Evolutionary conservation across 768 basidiomycete genomes (phyloP).

Genomic region (Russula vinacea): DNA sequence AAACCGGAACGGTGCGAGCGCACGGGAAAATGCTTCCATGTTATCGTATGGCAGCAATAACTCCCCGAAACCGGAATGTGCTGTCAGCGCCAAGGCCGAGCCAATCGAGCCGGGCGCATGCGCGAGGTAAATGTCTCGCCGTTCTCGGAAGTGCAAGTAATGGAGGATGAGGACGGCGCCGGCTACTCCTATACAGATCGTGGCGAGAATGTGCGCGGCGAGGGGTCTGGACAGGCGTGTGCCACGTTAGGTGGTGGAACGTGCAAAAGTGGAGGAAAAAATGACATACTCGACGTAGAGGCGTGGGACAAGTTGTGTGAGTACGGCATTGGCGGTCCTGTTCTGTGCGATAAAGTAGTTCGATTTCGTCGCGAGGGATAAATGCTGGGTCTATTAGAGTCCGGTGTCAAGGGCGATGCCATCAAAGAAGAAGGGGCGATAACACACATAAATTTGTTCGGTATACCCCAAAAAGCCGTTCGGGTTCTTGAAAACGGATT

Average conservation of each 20-base stretch:
- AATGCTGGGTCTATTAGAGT: slow-evolving; percentile 49
- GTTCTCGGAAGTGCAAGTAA: slow-evolving; percentile 37
- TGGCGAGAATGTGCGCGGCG: slow-evolving; percentile 51
- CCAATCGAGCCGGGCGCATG: slow-evolving; percentile 24
- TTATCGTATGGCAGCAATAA: slow-evolving; percentile 27
- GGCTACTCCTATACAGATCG: slow-evolving; percentile 49
- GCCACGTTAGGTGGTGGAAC: slow-evolving; percentile 4
- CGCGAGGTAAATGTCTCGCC: slow-evolving; percentile 24
- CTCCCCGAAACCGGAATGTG: slow-evolving; percentile 29
- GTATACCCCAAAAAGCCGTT: slow-evolving; percentile 57
- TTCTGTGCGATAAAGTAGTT: slow-evolving; percentile 55
- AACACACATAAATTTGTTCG: slow-evolving; percentile 45
- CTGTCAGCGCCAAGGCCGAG: slow-evolving; percentile 19
- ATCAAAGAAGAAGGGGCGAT: not conserved
- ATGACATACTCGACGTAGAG: slow-evolving; percentile 57
- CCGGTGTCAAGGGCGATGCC: not conserved
- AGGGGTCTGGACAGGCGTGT: slow-evolving; percentile 42
- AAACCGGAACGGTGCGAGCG: slow-evolving; percentile 26
- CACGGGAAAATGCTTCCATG: not conserved
- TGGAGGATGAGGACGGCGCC: slow-evolving; percentile 49
- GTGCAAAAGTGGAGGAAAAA: not conserved
- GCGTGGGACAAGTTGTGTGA: slow-evolving; percentile 46
- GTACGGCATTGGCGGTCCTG: slow-evolving; percentile 39
- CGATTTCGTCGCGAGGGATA: slow-evolving; percentile 53
- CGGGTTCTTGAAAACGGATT: slow-evolving; percentile 46